Evolutionary conservation across 2,329 filamentous ascomycete species (phyloP).

Genomic region (Ploettnerulaceae sp.): DNA sequence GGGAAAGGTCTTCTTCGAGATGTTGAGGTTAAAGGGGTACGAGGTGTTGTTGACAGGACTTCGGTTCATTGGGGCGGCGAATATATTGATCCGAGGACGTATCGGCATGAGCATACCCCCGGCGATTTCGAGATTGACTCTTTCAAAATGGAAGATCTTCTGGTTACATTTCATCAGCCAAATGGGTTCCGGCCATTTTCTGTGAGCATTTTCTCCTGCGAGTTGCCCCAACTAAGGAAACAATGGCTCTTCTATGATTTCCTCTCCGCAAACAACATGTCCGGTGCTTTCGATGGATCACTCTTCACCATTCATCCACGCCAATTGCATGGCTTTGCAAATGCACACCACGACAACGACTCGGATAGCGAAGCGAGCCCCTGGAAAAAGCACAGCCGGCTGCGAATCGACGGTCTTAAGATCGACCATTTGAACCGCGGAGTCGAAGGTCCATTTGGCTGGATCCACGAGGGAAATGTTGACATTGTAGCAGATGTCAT

Average conservation of each 20-base stretch:
- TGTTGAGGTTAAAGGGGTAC: slow-evolving; percentile 89
- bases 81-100: slow-evolving; percentile 74
- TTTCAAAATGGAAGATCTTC: slow-evolving; percentile 91
- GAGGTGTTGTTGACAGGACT: slow-evolving; percentile 87
- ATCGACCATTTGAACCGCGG: slow-evolving; percentile 95
- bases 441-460: slow-evolving; percentile 89
- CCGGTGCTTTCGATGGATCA: slow-evolving; percentile 89
- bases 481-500: slow-evolving; percentile 95
- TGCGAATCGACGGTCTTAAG: slow-evolving; percentile 87
- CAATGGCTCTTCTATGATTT: slow-evolving; percentile 99
- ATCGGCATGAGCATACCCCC: slow-evolving; percentile 79
- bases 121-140: slow-evolving; percentile 97
- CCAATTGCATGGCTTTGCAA: slow-evolving; percentile 76
- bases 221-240: slow-evolving; percentile 86
- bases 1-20: slow-evolving; percentile 87
- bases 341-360: slow-evolving; percentile 54
- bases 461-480: slow-evolving; percentile 96
- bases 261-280: slow-evolving; percentile 91
- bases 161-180: slow-evolving; percentile 89
- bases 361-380: slow-evolving; percentile 58
- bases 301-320: slow-evolving; percentile 95
- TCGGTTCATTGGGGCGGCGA: slow-evolving; percentile 68
- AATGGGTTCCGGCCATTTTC: slow-evolving; percentile 89
- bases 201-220: slow-evolving; percentile 92
- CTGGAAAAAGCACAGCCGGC: slow-evolving; percentile 94